A percentile compares a stretch with the other conserved stretches of the same genome.
phyloP scores from a whole-genome alignment of 2,329 filamentous ascomycete genomes.

The Paecilomyces dactylethromorphus region DNA sequence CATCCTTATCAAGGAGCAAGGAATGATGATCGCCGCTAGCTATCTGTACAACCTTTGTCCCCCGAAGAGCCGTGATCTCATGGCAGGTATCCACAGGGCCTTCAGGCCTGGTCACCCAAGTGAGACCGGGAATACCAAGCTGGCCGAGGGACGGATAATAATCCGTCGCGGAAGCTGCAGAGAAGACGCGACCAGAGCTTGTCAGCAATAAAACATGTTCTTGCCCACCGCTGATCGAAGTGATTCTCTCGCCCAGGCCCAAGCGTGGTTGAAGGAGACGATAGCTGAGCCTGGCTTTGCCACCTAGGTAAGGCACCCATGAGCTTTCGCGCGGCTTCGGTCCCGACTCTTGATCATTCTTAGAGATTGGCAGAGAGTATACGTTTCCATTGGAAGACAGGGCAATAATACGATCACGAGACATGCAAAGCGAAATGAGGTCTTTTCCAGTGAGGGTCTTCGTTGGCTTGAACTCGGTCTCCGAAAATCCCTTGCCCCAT shows the following conservation, averaged over 20 bases:
- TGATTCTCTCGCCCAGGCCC: constrained; percentile 64
- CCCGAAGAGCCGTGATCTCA: constrained; percentile 65
- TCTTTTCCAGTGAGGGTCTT: constrained; percentile 76
- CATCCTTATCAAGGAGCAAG: constrained; percentile 66
- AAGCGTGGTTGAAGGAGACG: constrained; percentile 64
- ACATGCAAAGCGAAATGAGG: constrained; percentile 67
- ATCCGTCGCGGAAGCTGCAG: constrained; percentile 72
- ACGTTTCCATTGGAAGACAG: constrained; percentile 68
- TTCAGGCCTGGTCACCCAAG: constrained; percentile 67
- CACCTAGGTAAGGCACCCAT: constrained; percentile 71
- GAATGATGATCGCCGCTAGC: constrained; percentile 86
- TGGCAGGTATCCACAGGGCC: constrained; percentile 78
- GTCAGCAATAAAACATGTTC: constrained; percentile 86
- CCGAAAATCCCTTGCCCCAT: constrained; percentile 77
- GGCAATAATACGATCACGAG: constrained; percentile 74
- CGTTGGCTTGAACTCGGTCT: constrained; percentile 56
- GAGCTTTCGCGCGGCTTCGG: constrained; percentile 57
- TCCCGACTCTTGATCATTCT: constrained; percentile 61
- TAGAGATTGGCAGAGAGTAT: constrained; percentile 76
- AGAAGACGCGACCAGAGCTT: constrained; percentile 76
- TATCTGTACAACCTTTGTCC: constrained; percentile 65
- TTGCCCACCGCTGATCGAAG: constrained; percentile 67
- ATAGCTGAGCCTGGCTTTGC: constrained; percentile 58
- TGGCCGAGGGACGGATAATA: constrained; percentile 78
- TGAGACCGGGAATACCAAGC: constrained; percentile 76